A percentile compares a stretch with the other conserved stretches of the same genome.
Conservation (phyloP, 108 stramenopile species). For the Aurantiochytrium sp. region DNA sequence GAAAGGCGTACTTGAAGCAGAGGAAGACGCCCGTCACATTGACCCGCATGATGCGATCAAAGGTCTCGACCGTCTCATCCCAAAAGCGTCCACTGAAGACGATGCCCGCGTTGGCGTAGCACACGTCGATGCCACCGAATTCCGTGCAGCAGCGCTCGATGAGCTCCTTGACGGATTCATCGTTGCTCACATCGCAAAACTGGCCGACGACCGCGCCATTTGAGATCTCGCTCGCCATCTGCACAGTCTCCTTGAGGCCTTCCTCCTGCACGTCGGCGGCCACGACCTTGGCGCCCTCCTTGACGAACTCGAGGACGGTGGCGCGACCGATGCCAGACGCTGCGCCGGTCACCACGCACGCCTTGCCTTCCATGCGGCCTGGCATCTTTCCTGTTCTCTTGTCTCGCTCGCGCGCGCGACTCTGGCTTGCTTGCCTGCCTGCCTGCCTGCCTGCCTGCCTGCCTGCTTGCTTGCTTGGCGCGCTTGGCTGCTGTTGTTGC, state of each 20-base stretch:
- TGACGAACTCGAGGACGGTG: neutral
- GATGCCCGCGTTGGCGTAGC: constrained; percentile 8
- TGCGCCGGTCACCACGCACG: neutral
- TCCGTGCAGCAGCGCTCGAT: constrained; percentile 13
- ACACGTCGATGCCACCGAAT: constrained; percentile 5
- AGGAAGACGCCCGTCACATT: neutral
- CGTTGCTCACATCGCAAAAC: neutral
- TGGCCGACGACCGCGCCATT: neutral
- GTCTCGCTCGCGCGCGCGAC: no score
- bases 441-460: no score
- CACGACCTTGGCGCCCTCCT: neutral
- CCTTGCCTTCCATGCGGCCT: neutral
- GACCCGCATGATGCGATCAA: neutral
- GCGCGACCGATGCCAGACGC: neutral
- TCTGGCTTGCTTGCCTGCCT: no score
- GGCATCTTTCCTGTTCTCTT: neutral
- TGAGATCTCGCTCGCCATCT: neutral
- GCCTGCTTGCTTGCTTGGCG: no score
- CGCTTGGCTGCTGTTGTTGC: no score
- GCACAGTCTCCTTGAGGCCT: constrained; percentile 11
- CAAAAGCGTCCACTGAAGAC: neutral
- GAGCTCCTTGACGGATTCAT: neutral
- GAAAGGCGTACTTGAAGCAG: constrained; percentile 2
- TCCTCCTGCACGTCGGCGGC: neutral
- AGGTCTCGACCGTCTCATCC: neutral